Percentiles rank a stretch among this genome's conserved stretches.
phyloP scores from a whole-genome alignment of 306 rosid genomes.

The Glycine tomentella region DNA sequence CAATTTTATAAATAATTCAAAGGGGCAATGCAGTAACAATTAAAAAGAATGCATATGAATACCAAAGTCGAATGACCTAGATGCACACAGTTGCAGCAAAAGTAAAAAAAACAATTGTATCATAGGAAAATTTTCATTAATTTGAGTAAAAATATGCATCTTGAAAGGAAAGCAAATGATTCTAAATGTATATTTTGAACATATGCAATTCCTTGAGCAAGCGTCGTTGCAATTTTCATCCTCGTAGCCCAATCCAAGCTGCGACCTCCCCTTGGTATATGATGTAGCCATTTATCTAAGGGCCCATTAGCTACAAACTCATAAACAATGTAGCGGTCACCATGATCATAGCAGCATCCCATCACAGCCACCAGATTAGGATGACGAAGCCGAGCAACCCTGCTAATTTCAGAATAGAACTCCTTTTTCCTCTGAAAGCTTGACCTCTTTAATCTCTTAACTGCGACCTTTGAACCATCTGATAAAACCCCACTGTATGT shows the following conservation, averaged over 20 bases:
- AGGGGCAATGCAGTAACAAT: background rate
- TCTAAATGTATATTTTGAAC: constrained; percentile 50
- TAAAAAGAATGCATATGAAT: background rate
- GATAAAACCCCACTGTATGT: constrained; percentile 86
- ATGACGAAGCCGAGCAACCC: constrained; percentile 95
- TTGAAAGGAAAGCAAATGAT: constrained; percentile 1
- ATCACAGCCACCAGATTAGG: constrained; percentile 92
- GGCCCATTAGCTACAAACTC: constrained; percentile 95
- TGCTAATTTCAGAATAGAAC: constrained; percentile 89
- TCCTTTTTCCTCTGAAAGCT: constrained; percentile 94
- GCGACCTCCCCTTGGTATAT: constrained; percentile 97
- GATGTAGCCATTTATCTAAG: constrained; percentile 95
- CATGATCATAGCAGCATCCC: constrained; percentile 98
- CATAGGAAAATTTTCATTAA: background rate
- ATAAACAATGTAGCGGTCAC: constrained; percentile 95
- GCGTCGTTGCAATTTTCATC: constrained; percentile 89
- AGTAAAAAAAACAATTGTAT: background rate
- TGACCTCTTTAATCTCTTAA: constrained; percentile 91
- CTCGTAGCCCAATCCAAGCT: constrained; percentile 96
- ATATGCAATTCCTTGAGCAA: constrained; percentile 99
- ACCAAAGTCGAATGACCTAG: constrained; percentile 4
- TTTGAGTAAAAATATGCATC: constrained; percentile 16
- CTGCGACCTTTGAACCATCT: constrained; percentile 94
- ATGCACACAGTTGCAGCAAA: constrained; percentile 11
- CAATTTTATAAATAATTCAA: constrained; percentile 11